Base-by-base conservation (phyloP, 305 asterid genomes). In the Salvia sclarea region DNA sequence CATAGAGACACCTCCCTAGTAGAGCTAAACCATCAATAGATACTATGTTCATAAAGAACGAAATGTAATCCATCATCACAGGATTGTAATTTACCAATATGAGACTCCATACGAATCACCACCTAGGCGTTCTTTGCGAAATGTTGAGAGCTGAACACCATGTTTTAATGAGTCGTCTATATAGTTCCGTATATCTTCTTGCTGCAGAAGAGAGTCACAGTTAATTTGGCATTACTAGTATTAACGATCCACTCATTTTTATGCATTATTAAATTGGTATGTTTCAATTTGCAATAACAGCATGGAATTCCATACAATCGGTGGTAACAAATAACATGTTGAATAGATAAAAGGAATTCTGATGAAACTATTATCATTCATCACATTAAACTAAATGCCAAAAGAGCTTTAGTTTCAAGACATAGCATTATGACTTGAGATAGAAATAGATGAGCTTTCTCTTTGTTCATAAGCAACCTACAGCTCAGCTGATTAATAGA, bases 21-120 rank as follows among this genome's bases (percentile, higher is more conserved):
- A 66, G 60, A 58, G 68, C 28, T 55, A 21, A 33, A 66, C 41
- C 72, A 65, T 18, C 55, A 66, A 41, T 56, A 31, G 20, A 37
- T n/a, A 57, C 57, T 45, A 38, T 33, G 13, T 50, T 35, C 62
- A 49, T 2, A 25, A 25, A 47, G 44, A 54, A 21, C 3, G 54
- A 63, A 63, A 64, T 11, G 61, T 8, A 18, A 70, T 57, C 45
- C 43, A 43, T 50, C 53, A 49, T 37, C 43, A 65, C 24, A 50
- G 30, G 43, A 16, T 76, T 66, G 71, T 31, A 66, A 16, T 8
- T 77, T 84, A 95, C 99, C 99, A 95, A 77, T 95, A 95, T 45
- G 96, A 88, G 79, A 90, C 79, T 66, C 99, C 99, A 63, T 80
- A 85, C 76, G 99, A 88, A 83, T 92, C 98, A 61, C 98, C 98